phyloP scores from a whole-genome alignment of 2,329 filamentous ascomycete species.

The Colletotrichum sojae region DNA sequence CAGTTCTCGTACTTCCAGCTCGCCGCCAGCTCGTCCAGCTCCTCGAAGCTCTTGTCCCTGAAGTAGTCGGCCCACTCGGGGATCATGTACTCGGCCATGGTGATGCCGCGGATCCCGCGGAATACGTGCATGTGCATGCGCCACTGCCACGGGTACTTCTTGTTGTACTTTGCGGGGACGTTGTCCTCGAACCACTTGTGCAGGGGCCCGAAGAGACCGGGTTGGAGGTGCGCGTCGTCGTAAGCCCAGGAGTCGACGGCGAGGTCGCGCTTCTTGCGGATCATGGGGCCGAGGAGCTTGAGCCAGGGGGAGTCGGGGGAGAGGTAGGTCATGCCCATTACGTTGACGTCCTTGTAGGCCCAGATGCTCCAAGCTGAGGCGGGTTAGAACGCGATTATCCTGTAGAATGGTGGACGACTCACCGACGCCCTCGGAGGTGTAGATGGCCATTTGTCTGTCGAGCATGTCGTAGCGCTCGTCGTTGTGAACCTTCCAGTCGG shows the following conservation, averaged over 20 bases:
- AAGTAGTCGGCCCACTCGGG: conserved; percentile 64
- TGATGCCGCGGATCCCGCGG: conserved; percentile 44
- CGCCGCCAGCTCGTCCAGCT: conserved; percentile 60
- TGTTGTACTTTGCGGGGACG: conserved; percentile 42
- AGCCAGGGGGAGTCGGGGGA: conserved; percentile 61
- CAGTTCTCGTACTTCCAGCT: conserved; percentile 68
- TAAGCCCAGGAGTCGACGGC: conserved; percentile 68
- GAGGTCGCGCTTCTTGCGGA: conserved; percentile 66
- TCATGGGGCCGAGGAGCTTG: conserved; percentile 62
- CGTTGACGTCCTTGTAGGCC: conserved; percentile 67
- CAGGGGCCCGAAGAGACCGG: conserved; percentile 42
- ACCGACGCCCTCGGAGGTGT: conserved; percentile 47
- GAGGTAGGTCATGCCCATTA: conserved; percentile 67
- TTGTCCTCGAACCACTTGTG: conserved; percentile 46
- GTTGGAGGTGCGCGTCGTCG: conserved; percentile 52
- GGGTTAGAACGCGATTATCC: conserved; percentile 20
- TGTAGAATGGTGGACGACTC: background rate
- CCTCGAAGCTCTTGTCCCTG: conserved; percentile 54
- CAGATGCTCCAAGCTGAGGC: conserved; percentile 56
- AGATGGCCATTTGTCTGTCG: conserved; percentile 64
- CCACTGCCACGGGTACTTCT: conserved; percentile 46
- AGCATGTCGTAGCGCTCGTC: conserved; percentile 61
- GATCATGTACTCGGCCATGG: conserved; percentile 58
- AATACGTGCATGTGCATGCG: conserved; percentile 46
- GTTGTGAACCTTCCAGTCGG: conserved; percentile 56